Evolutionary conservation across 176 grass and related monocot species (phyloP).

Genomic region (Cenchrus purpureus): DNA sequence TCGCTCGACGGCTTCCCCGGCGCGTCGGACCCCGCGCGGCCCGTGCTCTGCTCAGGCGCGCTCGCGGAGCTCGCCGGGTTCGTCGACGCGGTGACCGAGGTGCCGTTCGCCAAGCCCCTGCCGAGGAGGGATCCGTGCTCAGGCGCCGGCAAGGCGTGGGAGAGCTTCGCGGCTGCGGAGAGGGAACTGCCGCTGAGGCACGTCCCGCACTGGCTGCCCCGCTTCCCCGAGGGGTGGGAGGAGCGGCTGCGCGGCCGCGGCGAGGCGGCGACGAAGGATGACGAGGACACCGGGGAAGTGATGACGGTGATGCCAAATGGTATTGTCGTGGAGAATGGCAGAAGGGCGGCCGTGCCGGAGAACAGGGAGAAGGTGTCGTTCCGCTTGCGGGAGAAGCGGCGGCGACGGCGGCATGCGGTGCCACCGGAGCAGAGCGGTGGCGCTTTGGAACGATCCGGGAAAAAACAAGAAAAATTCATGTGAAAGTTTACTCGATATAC

Average conservation of each 20-base stretch:
- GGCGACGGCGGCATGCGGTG: neutral
- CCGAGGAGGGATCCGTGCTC: constrained; percentile 5
- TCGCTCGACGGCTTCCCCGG: constrained; percentile 44
- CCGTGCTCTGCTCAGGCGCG: constrained; percentile 43
- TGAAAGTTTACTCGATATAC: neutral
- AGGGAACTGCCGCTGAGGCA: constrained; percentile 48
- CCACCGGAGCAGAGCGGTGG: neutral
- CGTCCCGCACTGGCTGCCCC: constrained; percentile 66
- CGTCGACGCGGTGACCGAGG: constrained; percentile 44
- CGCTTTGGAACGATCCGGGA: neutral
- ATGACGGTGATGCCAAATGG: neutral
- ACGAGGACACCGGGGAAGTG: neutral
- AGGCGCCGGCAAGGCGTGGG: neutral
- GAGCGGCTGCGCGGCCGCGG: neutral
- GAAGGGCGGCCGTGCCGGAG: constrained; percentile 31
- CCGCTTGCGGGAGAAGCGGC: constrained; percentile 5
- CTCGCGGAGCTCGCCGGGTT: constrained; percentile 59
- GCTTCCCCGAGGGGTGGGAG: constrained; percentile 54
- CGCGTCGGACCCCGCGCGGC: constrained; percentile 44
- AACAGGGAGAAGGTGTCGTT: constrained; percentile 63
- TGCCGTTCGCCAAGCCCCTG: constrained; percentile 57
- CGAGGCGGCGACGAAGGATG: neutral
- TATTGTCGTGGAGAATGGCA: neutral
- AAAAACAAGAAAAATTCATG: neutral
- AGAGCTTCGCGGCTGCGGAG: constrained; percentile 55